Evolutionary conservation across 805 yeast genomes (phyloP).

Genomic region (Lipomyces oligophaga): DNA sequence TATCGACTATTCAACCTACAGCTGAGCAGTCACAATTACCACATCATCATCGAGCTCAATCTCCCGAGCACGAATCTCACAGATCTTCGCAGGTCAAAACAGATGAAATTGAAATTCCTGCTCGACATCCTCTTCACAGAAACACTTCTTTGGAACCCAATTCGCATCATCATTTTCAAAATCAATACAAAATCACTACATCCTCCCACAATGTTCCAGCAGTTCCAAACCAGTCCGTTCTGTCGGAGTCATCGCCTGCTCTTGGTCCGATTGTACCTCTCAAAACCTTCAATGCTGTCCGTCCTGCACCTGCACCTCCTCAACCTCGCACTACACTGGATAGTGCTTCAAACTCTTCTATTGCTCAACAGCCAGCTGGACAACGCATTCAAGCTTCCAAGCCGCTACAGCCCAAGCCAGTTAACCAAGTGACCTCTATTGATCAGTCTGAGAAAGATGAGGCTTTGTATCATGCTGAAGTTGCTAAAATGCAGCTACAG

Average conservation of each 20-base stretch:
- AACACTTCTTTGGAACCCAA: too few relatives aligned
- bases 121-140: constrained; percentile 20
- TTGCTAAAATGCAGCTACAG: constrained; percentile 28
- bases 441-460: constrained; percentile 24
- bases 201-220: too few relatives aligned
- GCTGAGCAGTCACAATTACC: too few relatives aligned
- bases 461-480: constrained; percentile 24
- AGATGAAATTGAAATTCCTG: constrained; percentile 20
- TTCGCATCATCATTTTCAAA: neutral
- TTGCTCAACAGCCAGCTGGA: too few relatives aligned
- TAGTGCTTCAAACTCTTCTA: too few relatives aligned
- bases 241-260: constrained; percentile 1
- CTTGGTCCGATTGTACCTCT: constrained; percentile 15
- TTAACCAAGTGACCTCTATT: neutral
- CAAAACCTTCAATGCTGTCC: constrained; percentile 21
- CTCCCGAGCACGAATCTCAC: constrained; percentile 2
- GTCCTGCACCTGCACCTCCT: constrained; percentile 26
- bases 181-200: neutral
- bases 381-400: constrained; percentile 7
- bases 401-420: neutral
- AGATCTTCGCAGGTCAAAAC: constrained; percentile 30
- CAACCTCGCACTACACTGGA: too few relatives aligned
- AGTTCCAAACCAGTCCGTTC: too few relatives aligned
- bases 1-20: too few relatives aligned
- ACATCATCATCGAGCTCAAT: too few relatives aligned